phyloP scores from a whole-genome alignment of 1,284 basidiomycete species.

The Puccinia horiana region DNA sequence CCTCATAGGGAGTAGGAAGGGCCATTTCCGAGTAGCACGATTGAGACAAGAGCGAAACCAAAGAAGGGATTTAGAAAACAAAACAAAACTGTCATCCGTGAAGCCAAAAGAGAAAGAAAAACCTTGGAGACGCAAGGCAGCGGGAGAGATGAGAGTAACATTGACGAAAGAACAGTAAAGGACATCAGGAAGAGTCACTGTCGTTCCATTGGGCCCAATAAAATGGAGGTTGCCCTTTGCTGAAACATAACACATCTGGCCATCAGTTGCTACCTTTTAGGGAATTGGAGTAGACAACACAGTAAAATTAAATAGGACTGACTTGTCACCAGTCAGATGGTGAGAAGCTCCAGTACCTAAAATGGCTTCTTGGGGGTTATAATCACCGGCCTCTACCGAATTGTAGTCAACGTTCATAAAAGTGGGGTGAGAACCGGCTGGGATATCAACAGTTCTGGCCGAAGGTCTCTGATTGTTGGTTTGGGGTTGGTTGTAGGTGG shows the following conservation, averaged over 20 bases:
- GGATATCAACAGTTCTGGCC: too few species aligned
- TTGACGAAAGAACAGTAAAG: neutral
- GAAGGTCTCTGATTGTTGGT: too few species aligned
- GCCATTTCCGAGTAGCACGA: neutral
- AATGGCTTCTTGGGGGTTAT: neutral
- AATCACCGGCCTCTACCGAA: too few species aligned
- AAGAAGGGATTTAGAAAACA: neutral
- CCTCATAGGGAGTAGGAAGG: neutral
- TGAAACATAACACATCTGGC: neutral
- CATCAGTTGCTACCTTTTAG: neutral
- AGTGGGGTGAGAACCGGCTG: too few species aligned
- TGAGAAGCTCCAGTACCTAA: neutral
- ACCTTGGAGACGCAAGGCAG: neutral
- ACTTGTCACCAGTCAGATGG: neutral
- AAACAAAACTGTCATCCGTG: neutral
- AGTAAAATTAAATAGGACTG: neutral
- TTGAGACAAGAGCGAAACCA: too few species aligned
- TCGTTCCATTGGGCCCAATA: neutral
- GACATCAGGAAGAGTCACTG: neutral
- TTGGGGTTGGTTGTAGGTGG: too few species aligned
- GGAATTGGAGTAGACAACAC: neutral
- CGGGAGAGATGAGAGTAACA: neutral
- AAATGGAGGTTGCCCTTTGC: neutral
- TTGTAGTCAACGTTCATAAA: too few species aligned
- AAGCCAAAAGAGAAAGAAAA: neutral